A percentile compares a stretch with the other conserved stretches of the same genome.
Evolutionary conservation across 2,329 filamentous ascomycete genomes (phyloP).

Genomic region (Neurospora sp.): DNA sequence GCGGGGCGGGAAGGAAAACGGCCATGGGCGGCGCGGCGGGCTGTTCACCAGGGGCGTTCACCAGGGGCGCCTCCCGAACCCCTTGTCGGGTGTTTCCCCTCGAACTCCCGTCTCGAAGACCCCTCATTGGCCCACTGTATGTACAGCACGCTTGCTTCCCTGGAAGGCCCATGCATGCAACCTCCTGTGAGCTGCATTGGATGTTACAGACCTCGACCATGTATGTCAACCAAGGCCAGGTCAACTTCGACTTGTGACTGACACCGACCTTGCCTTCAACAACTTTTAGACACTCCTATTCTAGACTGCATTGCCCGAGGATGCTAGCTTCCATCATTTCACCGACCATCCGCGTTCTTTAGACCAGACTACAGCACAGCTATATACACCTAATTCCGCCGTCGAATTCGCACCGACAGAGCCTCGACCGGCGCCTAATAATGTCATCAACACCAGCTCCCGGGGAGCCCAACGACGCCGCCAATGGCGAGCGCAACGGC

Average conservation of each 20-base stretch:
- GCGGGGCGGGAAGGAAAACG: not conserved
- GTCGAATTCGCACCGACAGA: not conserved
- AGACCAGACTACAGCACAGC: not conserved
- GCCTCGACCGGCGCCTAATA: not conserved
- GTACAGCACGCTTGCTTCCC: not conserved
- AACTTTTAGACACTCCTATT: not conserved
- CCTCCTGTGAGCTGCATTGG: not conserved
- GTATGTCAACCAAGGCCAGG: not conserved
- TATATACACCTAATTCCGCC: not conserved
- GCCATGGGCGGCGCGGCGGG: not conserved
- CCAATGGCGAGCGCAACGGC: slow-evolving; percentile 24
- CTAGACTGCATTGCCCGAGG: not conserved
- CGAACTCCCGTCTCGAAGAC: not conserved
- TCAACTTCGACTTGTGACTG: not conserved
- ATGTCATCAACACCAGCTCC: slow-evolving; percentile 18
- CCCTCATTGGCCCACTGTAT: not conserved
- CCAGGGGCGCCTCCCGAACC: not conserved
- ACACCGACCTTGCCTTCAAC: not conserved
- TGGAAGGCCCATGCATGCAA: not conserved
- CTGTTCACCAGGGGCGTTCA: not conserved
- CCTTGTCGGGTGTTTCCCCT: not conserved
- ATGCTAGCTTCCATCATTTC: not conserved
- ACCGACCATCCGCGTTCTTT: not conserved
- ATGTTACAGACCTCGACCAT: not conserved
- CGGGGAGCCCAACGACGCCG: slow-evolving; percentile 21